Conservation (phyloP, 2,329 filamentous ascomycete species). For the Pseudogymnoascus sp. region DNA sequence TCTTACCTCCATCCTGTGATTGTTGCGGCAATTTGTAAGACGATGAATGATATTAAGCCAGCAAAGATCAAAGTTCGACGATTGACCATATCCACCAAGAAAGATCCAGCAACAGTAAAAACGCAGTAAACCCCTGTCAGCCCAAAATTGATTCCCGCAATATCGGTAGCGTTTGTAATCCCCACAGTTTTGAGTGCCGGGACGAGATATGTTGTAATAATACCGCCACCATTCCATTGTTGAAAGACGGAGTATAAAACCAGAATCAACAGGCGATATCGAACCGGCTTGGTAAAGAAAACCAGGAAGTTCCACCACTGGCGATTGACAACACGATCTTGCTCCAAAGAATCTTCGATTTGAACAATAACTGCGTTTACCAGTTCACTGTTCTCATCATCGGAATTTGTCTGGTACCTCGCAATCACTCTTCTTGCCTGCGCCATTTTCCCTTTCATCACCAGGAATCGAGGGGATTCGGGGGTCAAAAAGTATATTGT, state of each 20-base stretch:
- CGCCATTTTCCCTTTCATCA: constrained; percentile 20
- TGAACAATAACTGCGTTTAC: constrained; percentile 21
- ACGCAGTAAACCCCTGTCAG: constrained; percentile 37
- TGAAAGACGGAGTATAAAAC: constrained; percentile 38
- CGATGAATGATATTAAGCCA: constrained; percentile 34
- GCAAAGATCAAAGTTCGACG: constrained; percentile 37
- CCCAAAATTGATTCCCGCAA: constrained; percentile 36
- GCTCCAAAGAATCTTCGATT: constrained; percentile 24
- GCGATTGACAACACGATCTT: constrained; percentile 26
- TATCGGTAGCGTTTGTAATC: constrained; percentile 29
- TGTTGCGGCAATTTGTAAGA: constrained; percentile 37
- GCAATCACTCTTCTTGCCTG: constrained; percentile 1
- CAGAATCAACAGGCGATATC: constrained; percentile 36
- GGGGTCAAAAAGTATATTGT: constrained; percentile 23
- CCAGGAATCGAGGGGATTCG: constrained; percentile 12
- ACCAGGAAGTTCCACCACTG: constrained; percentile 38
- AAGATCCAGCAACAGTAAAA: constrained; percentile 35
- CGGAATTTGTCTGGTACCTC: constrained; percentile 23
- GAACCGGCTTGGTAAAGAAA: constrained; percentile 36
- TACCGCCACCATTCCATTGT: constrained; percentile 39
- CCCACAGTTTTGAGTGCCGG: constrained; percentile 36
- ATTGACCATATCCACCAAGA: constrained; percentile 35
- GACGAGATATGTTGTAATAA: constrained; percentile 35
- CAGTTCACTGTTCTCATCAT: constrained; percentile 17
- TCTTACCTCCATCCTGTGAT: constrained; percentile 36